phyloP scores from a whole-genome alignment of 2,329 filamentous ascomycete genomes.

The Phaeoacremonium minimum region DNA sequence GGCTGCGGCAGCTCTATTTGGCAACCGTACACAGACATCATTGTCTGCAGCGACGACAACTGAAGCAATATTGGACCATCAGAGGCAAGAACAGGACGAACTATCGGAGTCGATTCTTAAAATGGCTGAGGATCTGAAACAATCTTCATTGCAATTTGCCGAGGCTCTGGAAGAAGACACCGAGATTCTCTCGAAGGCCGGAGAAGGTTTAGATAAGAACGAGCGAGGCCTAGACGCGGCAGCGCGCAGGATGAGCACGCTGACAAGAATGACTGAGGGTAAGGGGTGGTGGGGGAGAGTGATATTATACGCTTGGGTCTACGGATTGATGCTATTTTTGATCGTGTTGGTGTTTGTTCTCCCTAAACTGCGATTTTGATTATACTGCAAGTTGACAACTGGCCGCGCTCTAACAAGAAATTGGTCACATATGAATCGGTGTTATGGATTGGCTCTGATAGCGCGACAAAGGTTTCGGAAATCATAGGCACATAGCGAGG shows the following conservation, averaged over 20 bases:
- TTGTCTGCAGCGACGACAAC: conserved; percentile 40
- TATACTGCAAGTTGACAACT: too few relatives aligned
- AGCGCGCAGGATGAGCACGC: conserved; percentile 68
- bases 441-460: too few relatives aligned
- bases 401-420: too few relatives aligned
- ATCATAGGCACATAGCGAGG: too few relatives aligned
- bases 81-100: conserved; percentile 77
- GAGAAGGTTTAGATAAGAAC: conserved; percentile 73
- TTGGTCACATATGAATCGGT: too few relatives aligned
- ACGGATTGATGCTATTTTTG: conserved; percentile 72
- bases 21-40: conserved; percentile 5
- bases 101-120: conserved; percentile 77
- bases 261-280: conserved; percentile 80
- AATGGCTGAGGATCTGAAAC: conserved; percentile 75
- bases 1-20: conserved; percentile 8
- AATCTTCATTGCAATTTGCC: conserved; percentile 68
- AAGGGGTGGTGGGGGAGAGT: conserved; percentile 82
- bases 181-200: conserved; percentile 65
- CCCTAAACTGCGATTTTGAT: conserved; percentile 81
- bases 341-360: conserved; percentile 78
- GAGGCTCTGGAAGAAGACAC: conserved; percentile 68
- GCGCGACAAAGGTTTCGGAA: too few relatives aligned
- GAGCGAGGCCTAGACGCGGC: conserved; percentile 73
- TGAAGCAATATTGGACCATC: conserved; percentile 70
- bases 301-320: conserved; percentile 80